Percentiles rank a stretch among this genome's conserved stretches.
Conservation (phyloP, 2,329 filamentous ascomycete genomes). For the Paecilomyces formosus region DNA sequence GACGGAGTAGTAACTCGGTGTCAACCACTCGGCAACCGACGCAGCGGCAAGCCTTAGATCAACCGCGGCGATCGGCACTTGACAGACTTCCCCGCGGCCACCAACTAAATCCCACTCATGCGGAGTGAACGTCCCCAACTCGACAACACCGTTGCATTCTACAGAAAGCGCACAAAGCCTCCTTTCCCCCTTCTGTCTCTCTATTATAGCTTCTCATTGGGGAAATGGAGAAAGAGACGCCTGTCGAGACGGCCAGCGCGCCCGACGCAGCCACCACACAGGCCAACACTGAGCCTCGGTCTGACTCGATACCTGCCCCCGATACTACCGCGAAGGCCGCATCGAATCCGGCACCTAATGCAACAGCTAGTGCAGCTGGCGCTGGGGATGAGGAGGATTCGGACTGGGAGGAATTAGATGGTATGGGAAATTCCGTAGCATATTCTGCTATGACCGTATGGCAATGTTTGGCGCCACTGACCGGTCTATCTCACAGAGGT, state of each 20-base stretch:
- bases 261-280: not conserved
- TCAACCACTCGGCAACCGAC: not conserved
- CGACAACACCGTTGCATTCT: not conserved
- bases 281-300: not conserved
- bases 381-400: conserved; percentile 49
- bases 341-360: not conserved
- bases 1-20: no score
- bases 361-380: conserved; percentile 4
- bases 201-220: not conserved
- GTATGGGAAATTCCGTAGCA: conserved; percentile 37
- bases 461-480: not conserved
- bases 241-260: not conserved
- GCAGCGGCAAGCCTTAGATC: not conserved
- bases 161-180: not conserved
- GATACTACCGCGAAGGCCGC: not conserved
- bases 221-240: not conserved
- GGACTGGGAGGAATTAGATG: conserved; percentile 91
- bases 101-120: not conserved
- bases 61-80: not conserved
- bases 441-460: not conserved
- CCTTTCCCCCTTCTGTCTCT: not conserved
- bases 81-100: not conserved
- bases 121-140: not conserved
- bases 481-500: conserved; percentile 50
- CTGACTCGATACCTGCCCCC: not conserved